Conservation (phyloP, 2,329 filamentous ascomycete genomes). For the Alternaria sp. region DNA sequence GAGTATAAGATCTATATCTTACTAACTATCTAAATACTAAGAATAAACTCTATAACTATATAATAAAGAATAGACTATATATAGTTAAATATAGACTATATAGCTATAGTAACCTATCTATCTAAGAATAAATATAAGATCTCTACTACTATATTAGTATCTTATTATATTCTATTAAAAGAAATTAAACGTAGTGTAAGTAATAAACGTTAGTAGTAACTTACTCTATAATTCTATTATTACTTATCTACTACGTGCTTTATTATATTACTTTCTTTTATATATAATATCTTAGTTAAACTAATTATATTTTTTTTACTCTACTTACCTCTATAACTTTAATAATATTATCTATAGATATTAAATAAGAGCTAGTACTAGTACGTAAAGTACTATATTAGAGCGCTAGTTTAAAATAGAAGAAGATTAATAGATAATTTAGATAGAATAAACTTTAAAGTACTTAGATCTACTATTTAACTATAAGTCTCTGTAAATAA, state of each 20-base stretch:
- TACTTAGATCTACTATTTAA: background rate
- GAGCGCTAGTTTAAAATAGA: background rate
- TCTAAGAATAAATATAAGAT: background rate
- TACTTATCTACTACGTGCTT: background rate
- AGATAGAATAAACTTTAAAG: background rate
- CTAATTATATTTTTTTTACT: background rate
- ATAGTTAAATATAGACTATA: background rate
- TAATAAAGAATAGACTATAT: background rate
- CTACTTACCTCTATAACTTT: background rate
- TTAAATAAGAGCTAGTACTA: slow-evolving; percentile 3
- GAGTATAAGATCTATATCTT: background rate
- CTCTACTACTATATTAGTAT: background rate
- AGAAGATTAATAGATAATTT: background rate
- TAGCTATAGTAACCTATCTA: background rate
- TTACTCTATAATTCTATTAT: background rate
- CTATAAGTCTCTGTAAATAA: background rate
- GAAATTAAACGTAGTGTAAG: background rate
- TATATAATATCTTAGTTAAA: background rate
- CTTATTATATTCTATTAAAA: background rate
- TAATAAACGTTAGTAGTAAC: background rate
- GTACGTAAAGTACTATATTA: background rate
- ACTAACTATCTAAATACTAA: background rate
- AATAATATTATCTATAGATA: slow-evolving; percentile 3
- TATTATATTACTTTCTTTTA: slow-evolving; percentile 6
- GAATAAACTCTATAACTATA: background rate